Percentiles rank a stretch among this genome's conserved stretches.
Evolutionary conservation across 2,329 filamentous ascomycete species (phyloP).

Genomic region (Trichoderma sp.): DNA sequence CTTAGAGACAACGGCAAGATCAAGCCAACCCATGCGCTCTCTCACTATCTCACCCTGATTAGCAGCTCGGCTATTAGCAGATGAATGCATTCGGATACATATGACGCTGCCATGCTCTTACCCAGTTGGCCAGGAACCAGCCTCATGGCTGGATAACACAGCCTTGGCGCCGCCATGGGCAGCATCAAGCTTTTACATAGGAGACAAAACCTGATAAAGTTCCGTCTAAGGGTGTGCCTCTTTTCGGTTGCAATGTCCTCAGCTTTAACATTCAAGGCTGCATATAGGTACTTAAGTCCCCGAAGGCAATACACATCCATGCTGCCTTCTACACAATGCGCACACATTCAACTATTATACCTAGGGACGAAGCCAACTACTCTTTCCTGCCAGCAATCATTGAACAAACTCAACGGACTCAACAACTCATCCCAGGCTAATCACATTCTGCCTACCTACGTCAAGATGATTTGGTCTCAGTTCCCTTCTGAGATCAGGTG

Average conservation of each 20-base stretch:
- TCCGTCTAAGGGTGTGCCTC: background rate
- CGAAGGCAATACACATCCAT: background rate
- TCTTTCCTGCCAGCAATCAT: background rate
- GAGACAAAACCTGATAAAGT: background rate
- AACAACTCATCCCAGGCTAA: background rate
- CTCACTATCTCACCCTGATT: too few species aligned
- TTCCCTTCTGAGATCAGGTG: background rate
- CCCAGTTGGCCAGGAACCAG: too few species aligned
- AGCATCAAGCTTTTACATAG: background rate
- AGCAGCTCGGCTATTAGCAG: too few species aligned
- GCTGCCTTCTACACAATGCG: background rate
- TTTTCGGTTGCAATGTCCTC: background rate
- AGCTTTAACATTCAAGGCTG: background rate
- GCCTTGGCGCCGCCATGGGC: too few species aligned
- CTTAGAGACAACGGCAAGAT: too few species aligned
- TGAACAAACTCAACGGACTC: background rate
- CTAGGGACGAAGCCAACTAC: background rate
- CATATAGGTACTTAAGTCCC: background rate
- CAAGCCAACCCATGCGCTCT: too few species aligned
- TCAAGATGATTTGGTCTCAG: constrained; percentile 22
- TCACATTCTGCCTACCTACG: background rate
- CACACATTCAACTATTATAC: constrained; percentile 1
- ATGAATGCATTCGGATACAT: too few species aligned
- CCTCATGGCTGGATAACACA: too few species aligned
- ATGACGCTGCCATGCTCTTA: too few species aligned